Base-by-base conservation (phyloP, 352 stramenopile genomes). In the Phytophthora constricta region DNA sequence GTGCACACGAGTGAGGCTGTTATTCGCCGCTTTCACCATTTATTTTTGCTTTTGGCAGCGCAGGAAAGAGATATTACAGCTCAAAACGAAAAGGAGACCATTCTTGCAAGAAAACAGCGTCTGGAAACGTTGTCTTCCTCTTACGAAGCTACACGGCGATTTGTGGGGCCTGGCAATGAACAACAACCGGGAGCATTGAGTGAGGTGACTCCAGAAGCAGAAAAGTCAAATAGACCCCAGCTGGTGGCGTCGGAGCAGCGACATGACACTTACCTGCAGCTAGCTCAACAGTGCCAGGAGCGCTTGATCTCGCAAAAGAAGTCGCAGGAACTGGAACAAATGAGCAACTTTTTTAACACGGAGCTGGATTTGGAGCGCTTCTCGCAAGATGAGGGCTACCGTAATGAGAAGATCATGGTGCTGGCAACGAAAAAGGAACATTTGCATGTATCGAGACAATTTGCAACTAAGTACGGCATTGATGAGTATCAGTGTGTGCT, bases 401-500 rank as follows among this genome's bases (percentile, higher is more conserved):
- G 84, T 2, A 65, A 74, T 3, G 52, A 67, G 10, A 80, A 68
- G 46, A 84, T 93, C 25, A 48, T 84, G 28, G 8, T 62, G n/a
- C 67, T 93, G 31, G 79, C 86, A 14, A 84, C 69, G 7, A 82
- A 65, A 31, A 83, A 83, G 53, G 76, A 89, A 26, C 61, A 83
- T 13, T 77, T 89, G 11, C 54, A 70, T 4, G 46, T 76, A 0
- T 82, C 83, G 3, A 76, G 56, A 22, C 78, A 91, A 51, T 85
- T 92, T 59, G 86, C 86, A 8, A 60, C 9, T 22, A 94, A 94
- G 67, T 92, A 92, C 42, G 77, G 62, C 3, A 64, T 92, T 7
- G 82, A 94, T 37, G 76, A 82, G 47, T 91, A 80, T 41, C 65
- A 76, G 26, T 92, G 86, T 41, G 65, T 91, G 31, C 31, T 37